phyloP scores from a whole-genome alignment of 805 yeast species.

The Cyberlindnera sargentensis region DNA sequence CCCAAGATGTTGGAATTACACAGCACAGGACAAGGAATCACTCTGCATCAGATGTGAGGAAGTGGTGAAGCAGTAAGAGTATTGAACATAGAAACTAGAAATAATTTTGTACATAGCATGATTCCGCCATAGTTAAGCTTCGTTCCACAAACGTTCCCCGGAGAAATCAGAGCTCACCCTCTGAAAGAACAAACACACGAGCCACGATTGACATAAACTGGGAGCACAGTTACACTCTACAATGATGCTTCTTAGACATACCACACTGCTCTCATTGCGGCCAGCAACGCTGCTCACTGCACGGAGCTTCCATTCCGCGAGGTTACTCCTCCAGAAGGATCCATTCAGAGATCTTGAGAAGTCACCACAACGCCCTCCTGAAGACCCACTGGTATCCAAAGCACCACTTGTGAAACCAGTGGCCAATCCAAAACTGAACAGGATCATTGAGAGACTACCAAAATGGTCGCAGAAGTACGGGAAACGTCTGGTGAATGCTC shows the following conservation, averaged over 20 bases:
- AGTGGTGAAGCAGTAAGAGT: conserved; percentile 15
- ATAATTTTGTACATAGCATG: not conserved
- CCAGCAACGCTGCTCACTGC: not conserved
- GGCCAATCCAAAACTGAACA: conserved; percentile 1
- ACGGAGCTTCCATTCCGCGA: conserved; percentile 1
- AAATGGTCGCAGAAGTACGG: conserved; percentile 44
- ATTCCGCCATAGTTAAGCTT: too few relatives aligned
- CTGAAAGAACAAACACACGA: too few relatives aligned
- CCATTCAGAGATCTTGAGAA: conserved; percentile 10
- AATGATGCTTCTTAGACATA: too few relatives aligned
- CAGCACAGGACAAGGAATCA: conserved; percentile 40
- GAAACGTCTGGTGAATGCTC: conserved; percentile 43
- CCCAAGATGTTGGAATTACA: conserved; percentile 91
- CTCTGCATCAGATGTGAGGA: conserved; percentile 64
- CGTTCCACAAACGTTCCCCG: too few relatives aligned
- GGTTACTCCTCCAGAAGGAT: conserved; percentile 1
- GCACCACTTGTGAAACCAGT: not conserved
- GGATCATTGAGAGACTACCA: conserved; percentile 39
- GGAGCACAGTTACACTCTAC: too few relatives aligned
- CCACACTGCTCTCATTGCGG: not conserved
- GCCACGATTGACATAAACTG: too few relatives aligned
- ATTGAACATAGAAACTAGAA: not conserved
- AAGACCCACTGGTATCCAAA: not conserved
- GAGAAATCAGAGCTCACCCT: too few relatives aligned
- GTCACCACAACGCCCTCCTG: conserved; percentile 5